Conservation (phyloP, 208 protist genomes). For the Crithidia sp. region DNA sequence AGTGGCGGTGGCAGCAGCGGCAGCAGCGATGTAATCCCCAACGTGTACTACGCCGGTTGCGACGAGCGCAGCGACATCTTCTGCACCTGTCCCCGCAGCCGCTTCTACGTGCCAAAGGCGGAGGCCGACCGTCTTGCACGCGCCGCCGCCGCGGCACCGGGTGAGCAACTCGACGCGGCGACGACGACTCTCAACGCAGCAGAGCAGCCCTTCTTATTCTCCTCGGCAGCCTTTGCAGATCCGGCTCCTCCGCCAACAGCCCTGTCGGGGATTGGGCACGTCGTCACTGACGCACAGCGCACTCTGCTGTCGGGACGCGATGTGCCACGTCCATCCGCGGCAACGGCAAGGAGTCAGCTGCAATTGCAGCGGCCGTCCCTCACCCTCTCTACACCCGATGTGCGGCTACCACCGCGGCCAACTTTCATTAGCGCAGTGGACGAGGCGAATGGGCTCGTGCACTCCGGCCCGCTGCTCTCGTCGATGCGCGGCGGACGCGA, state of each 20-base stretch:
- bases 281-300: constrained; percentile 10
- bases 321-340: background rate
- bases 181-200: background rate
- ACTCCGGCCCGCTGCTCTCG: constrained; percentile 13
- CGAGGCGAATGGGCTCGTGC: constrained; percentile 7
- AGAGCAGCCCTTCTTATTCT: background rate
- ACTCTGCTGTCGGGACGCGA: constrained; percentile 9
- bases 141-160: background rate
- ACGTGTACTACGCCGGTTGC: constrained; percentile 32
- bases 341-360: background rate
- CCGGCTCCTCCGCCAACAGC: background rate
- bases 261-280: background rate
- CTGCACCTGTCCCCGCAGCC: constrained; percentile 33
- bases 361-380: background rate
- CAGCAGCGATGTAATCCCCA: background rate
- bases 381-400: background rate
- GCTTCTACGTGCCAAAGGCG: constrained; percentile 15
- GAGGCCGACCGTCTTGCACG: background rate
- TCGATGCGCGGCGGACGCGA: constrained; percentile 1
- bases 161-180: too few relatives aligned
- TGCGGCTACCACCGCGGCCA: background rate
- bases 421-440: background rate
- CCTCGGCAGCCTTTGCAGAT: background rate
- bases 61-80: constrained; percentile 26
- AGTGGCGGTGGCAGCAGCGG: background rate